Evolutionary conservation across 495 filamentous ascomycete species (phyloP).

Genomic region (Xylaria palmicola): DNA sequence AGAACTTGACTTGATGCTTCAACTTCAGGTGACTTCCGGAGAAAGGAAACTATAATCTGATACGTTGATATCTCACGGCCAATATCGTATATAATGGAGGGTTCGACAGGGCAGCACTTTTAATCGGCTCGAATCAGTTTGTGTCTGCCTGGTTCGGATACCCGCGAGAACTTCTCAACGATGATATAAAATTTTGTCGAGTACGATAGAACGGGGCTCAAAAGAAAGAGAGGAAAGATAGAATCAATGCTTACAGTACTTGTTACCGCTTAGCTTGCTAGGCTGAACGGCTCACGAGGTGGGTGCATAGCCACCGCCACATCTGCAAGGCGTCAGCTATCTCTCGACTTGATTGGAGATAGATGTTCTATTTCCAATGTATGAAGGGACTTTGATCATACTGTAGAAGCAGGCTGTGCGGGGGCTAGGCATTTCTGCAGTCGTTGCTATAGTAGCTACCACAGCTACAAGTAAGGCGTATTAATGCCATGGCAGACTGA

Average conservation of each 20-base stretch:
- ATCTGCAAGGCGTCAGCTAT: background rate
- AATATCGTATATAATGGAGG: background rate
- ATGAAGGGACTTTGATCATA: background rate
- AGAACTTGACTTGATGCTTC: background rate
- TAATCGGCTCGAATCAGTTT: background rate
- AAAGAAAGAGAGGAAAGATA: too few species aligned
- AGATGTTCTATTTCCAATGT: background rate
- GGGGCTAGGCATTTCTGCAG: background rate
- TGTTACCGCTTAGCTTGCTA: background rate
- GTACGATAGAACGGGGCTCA: too few species aligned
- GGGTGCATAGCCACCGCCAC: background rate
- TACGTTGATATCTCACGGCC: background rate
- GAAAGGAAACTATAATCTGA: constrained; percentile 15
- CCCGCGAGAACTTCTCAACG: too few species aligned
- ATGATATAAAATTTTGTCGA: too few species aligned
- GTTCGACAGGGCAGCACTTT: background rate
- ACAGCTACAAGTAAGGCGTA: background rate
- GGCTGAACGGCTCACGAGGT: background rate
- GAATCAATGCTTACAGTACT: background rate
- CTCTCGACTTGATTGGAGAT: background rate
- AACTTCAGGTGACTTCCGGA: constrained; percentile 17
- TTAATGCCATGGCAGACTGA: background rate
- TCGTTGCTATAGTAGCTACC: background rate
- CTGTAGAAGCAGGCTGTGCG: background rate
- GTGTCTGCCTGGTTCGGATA: background rate